These are phyloP conservation scores for Aureobasidium lini DNA, from an alignment of 2,329 filamentous ascomycete genomes.

Conservation along the genomic window DNA sequence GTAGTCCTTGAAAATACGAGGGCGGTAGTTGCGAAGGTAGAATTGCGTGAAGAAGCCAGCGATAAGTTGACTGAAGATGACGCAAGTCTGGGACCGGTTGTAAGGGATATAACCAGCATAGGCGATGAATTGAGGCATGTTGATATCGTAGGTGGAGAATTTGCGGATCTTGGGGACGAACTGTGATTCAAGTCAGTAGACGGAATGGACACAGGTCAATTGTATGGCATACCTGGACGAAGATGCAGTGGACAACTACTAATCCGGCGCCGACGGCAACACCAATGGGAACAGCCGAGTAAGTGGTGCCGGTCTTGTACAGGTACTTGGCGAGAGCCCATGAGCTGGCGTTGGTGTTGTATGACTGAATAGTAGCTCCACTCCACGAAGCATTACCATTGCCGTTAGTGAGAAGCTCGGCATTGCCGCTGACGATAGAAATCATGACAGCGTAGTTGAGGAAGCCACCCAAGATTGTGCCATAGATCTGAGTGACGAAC, in stretches of 20 bases:
- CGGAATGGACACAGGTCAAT: no score
- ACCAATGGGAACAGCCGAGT: slow-evolving; percentile 30
- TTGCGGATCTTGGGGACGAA: slow-evolving; percentile 40
- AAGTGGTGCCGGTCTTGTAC: slow-evolving; percentile 37
- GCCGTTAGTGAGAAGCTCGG: slow-evolving; percentile 38
- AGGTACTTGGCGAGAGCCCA: slow-evolving; percentile 42
- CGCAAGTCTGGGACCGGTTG: slow-evolving; percentile 49
- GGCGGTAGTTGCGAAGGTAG: slow-evolving; percentile 47
- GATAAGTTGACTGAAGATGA: slow-evolving; percentile 39
- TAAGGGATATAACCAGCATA: slow-evolving; percentile 50
- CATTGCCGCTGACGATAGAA: slow-evolving; percentile 44
- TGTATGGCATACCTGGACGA: slow-evolving; percentile 29
- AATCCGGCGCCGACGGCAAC: slow-evolving; percentile 41
- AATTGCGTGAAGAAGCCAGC: slow-evolving; percentile 45
- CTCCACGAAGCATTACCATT: slow-evolving; percentile 48
- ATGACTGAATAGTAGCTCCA: slow-evolving; percentile 42
- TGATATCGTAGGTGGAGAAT: slow-evolving; percentile 33
- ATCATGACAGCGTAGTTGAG: slow-evolving; percentile 52
- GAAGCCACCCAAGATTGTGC: slow-evolving; percentile 47
- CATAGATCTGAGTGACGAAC: slow-evolving; percentile 51
- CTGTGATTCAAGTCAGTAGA: slow-evolving; percentile 21
- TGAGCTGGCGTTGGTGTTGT: slow-evolving; percentile 31
- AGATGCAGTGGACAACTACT: slow-evolving; percentile 36
- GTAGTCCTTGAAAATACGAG: slow-evolving; percentile 47
- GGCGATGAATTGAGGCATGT: slow-evolving; percentile 48